Base-by-base conservation (phyloP, 768 basidiomycete species). In the Imleria badia region DNA sequence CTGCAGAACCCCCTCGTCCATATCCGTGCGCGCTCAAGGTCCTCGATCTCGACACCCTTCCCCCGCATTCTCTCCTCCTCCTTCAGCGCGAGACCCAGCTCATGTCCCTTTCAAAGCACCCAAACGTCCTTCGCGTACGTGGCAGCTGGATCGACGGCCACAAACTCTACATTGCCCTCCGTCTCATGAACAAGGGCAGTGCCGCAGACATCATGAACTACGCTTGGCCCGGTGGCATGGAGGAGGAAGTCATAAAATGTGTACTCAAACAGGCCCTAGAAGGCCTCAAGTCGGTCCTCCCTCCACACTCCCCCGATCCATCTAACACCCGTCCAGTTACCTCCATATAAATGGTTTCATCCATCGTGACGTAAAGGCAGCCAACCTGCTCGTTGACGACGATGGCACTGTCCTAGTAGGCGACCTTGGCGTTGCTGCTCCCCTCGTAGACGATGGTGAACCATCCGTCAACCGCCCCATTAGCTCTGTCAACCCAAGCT, bases 301-400 rank as follows among this genome's bases (percentile, higher is more conserved):
- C 31, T 44, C 38, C 42, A 35, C 11, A 8, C 4, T 5, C 14
- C 13, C 43, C 34, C 31, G 2, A 19, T 40, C 49, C 46, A 13
- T 39, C 52, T 57, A n/a, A 60, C 41, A 51, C 13, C 33, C 54
- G 15, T 42, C 33, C 22, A 91, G 89, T 60, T 93, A 94, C 60
- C 80, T 94, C n/a, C 92, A 95, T 64, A 78, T 82, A 51, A 95
- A 94, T 57, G 91, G 89, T 0, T 89, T 92, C 67, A 89, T 93
- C n/a, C 91, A 98, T 67, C 84, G 95, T 26, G 95, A 98, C 65
- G 71, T 98, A 63, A 98, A 98, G 72, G 92, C 93, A 5, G 95
- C 92, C 13, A 98, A 98, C 66, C 78, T 98, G 11, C 85, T 98
- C 45, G 83, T 96, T 49, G 93, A 95, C 61, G 88, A 94, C 56